Conservation (phyloP, 805 yeast species). For the Ogataea wickerhamii region DNA sequence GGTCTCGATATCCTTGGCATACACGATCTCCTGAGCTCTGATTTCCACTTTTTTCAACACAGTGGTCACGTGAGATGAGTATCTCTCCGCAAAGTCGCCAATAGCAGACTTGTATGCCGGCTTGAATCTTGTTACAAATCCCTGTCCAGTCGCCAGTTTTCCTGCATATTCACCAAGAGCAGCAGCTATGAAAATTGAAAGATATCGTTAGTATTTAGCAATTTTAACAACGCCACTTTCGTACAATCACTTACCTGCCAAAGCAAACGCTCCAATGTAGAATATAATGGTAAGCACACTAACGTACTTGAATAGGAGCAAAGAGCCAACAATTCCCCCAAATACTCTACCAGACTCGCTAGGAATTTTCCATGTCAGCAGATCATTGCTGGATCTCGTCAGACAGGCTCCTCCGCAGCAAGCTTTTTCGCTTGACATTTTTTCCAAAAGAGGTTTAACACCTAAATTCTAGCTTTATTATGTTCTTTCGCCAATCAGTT, state of each 20-base stretch:
- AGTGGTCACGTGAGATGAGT: slow-evolving; percentile 34
- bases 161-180: slow-evolving; percentile 78
- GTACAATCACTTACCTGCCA: slow-evolving; percentile 34
- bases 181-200: no score
- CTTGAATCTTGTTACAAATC: slow-evolving; percentile 73
- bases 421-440: slow-evolving; percentile 16
- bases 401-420: slow-evolving; percentile 33
- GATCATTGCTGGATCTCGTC: slow-evolving; percentile 25
- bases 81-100: slow-evolving; percentile 27
- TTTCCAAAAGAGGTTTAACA: not conserved
- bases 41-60: slow-evolving; percentile 50
- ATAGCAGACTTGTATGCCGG: slow-evolving; percentile 45
- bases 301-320: slow-evolving; percentile 58
- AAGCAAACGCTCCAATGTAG: slow-evolving; percentile 55
- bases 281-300: slow-evolving; percentile 60
- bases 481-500: slow-evolving; percentile 1
- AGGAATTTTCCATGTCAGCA: slow-evolving; percentile 77
- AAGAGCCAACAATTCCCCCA: slow-evolving; percentile 53
- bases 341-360: slow-evolving; percentile 71
- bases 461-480: no score
- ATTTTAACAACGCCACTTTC: no score
- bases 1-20: slow-evolving; percentile 65
- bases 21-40: slow-evolving; percentile 51
- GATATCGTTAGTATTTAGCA: no score
- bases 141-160: slow-evolving; percentile 69